Conservation (phyloP, 176 grass and related monocot species). For the Pharus latifolius region DNA sequence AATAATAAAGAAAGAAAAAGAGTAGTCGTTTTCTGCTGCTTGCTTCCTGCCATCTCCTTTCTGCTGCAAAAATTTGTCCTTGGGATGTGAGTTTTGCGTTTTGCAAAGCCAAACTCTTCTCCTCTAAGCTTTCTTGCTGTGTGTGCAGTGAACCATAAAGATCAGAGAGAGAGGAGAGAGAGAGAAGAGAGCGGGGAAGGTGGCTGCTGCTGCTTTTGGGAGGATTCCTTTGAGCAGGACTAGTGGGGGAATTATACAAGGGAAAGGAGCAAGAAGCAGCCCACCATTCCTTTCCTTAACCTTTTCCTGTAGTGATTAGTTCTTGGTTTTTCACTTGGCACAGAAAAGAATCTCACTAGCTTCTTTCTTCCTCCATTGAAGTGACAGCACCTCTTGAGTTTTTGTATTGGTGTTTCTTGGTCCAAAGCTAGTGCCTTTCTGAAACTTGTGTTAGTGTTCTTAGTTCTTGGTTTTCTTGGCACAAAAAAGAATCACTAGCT, state of each 20-base stretch:
- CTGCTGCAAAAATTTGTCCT: background rate
- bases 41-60: background rate
- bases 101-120: background rate
- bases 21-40: conserved; percentile 7
- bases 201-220: background rate
- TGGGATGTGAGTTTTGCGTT: background rate
- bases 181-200: background rate
- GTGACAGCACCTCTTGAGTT: no score
- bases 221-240: conserved; percentile 1
- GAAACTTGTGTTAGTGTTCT: background rate
- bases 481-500: background rate
- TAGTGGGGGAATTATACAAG: background rate
- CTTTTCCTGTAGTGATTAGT: no score
- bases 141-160: background rate
- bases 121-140: background rate
- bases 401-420: background rate
- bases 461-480: background rate
- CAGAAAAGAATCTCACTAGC: no score
- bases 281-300: background rate
- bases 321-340: no score
- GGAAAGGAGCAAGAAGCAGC: background rate
- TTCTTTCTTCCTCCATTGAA: no score
- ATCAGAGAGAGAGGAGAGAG: background rate
- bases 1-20: background rate
- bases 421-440: no score